A percentile compares a stretch with the other conserved stretches of the same genome.
phyloP scores from a whole-genome alignment of 1,284 basidiomycete genomes.

The Fomitopsis palustris region DNA sequence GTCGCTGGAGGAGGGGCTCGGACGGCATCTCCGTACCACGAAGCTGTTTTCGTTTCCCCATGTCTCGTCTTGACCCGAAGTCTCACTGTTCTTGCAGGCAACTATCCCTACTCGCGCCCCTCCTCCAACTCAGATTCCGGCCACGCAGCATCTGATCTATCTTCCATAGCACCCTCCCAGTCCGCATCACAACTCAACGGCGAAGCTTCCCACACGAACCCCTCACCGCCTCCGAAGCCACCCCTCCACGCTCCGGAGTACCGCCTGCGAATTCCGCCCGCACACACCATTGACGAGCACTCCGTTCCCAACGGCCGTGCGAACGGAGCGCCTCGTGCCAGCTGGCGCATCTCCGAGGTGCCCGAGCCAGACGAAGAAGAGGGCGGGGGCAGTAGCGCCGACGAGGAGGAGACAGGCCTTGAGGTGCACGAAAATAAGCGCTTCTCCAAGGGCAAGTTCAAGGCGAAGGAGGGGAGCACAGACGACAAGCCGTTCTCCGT shows the following conservation, averaged over 20 bases:
- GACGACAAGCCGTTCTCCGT: slow-evolving; percentile 16
- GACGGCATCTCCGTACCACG: neutral
- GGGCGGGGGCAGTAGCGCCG: slow-evolving; percentile 30
- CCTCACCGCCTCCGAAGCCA: slow-evolving; percentile 9
- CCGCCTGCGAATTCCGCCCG: slow-evolving; percentile 44
- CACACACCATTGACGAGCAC: slow-evolving; percentile 52
- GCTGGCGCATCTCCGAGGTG: slow-evolving; percentile 42
- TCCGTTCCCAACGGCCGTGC: slow-evolving; percentile 32
- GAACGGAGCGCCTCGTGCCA: neutral
- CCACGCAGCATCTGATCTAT: slow-evolving; percentile 29
- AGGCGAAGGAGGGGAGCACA: slow-evolving; percentile 4
- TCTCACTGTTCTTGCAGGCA: slow-evolving; percentile 10
- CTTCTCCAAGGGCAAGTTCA: slow-evolving; percentile 31
- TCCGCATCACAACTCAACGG: slow-evolving; percentile 37
- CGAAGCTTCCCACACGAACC: slow-evolving; percentile 8
- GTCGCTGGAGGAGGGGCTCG: neutral
- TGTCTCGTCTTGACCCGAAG: neutral
- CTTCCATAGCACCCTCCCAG: slow-evolving; percentile 41
- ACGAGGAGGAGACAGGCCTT: slow-evolving; percentile 32
- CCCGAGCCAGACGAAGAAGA: slow-evolving; percentile 28
- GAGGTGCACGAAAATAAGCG: slow-evolving; percentile 59
- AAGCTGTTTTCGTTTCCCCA: neutral
- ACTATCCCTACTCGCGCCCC: slow-evolving; percentile 13
- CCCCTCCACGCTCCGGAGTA: slow-evolving; percentile 11
- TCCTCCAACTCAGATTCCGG: slow-evolving; percentile 14